Evolutionary conservation across 2,329 filamentous ascomycete species (phyloP).

Genomic region (Colletotrichum phormii): DNA sequence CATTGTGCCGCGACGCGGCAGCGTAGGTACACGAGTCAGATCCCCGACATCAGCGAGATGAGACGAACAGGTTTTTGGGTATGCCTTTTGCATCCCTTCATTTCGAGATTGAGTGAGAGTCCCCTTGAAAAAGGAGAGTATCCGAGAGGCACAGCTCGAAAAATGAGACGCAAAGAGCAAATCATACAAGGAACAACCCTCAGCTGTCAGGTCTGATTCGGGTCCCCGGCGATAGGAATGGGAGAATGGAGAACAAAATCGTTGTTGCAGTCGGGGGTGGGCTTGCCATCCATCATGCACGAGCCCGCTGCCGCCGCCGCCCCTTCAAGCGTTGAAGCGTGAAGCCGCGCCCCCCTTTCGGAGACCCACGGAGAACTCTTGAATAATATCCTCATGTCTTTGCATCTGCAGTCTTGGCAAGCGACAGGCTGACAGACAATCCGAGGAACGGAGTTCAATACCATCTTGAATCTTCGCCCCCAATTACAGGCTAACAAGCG

Average conservation of each 20-base stretch:
- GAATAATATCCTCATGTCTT: conserved; percentile 36
- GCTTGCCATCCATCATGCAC: conserved; percentile 29
- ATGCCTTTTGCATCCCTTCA: background rate
- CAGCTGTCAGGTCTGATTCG: background rate
- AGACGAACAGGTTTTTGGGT: conserved; percentile 22
- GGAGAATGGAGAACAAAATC: background rate
- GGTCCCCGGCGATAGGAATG: conserved; percentile 18
- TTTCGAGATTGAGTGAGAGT: background rate
- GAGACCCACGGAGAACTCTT: conserved; percentile 31
- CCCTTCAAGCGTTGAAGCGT: background rate
- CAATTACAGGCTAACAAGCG: background rate
- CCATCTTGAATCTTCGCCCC: background rate
- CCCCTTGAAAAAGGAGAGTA: background rate
- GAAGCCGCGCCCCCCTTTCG: background rate
- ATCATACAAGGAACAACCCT: conserved; percentile 19
- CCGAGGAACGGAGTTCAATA: background rate
- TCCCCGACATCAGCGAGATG: conserved; percentile 11
- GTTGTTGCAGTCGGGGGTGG: background rate
- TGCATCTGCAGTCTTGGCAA: conserved; percentile 21
- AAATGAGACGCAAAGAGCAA: background rate
- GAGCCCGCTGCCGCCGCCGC: background rate
- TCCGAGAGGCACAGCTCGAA: background rate
- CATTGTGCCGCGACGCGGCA: background rate
- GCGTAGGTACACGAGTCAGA: conserved; percentile 26
- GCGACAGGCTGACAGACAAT: conserved; percentile 5